These are phyloP conservation scores for Cryptosporidium canis DNA, from an alignment of 169 alveolate genomes.

Conservation along the genomic window DNA sequence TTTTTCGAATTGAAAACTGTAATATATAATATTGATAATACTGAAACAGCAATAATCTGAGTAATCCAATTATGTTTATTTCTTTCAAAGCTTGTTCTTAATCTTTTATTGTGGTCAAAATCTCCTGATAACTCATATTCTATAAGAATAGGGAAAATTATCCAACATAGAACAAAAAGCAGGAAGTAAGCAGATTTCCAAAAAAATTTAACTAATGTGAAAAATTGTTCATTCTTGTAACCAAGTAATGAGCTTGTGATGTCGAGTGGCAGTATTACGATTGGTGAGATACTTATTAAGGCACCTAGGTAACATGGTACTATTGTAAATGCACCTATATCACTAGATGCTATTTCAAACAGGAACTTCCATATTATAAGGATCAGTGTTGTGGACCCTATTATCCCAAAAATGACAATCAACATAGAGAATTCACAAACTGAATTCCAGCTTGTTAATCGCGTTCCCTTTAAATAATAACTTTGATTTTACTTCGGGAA, in stretches of 20 bases:
- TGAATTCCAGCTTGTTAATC: background rate
- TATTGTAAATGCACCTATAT: background rate
- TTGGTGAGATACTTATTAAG: conserved; percentile 32
- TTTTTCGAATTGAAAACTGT: background rate
- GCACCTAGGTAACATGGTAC: conserved; percentile 12
- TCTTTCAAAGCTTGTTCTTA: conserved; percentile 25
- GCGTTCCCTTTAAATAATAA: background rate
- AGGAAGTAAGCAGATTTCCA: conserved; percentile 8
- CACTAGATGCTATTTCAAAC: conserved; percentile 1
- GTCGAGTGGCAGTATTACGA: conserved; percentile 30
- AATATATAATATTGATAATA: background rate
- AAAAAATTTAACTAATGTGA: background rate
- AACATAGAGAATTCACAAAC: background rate
- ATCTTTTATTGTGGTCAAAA: background rate
- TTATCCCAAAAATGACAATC: background rate
- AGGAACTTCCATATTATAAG: conserved; percentile 14
- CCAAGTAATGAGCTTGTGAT: background rate
- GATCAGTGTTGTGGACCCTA: background rate
- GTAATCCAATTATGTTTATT: conserved; percentile 11
- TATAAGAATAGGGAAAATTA: conserved; percentile 22
- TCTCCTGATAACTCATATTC: conserved; percentile 57
- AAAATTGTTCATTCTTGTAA: background rate
- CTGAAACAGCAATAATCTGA: background rate
- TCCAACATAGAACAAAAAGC: conserved; percentile 28
- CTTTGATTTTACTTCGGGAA: background rate